phyloP scores from a whole-genome alignment of 805 yeast genomes.

The Blastobotrys muscicola region DNA sequence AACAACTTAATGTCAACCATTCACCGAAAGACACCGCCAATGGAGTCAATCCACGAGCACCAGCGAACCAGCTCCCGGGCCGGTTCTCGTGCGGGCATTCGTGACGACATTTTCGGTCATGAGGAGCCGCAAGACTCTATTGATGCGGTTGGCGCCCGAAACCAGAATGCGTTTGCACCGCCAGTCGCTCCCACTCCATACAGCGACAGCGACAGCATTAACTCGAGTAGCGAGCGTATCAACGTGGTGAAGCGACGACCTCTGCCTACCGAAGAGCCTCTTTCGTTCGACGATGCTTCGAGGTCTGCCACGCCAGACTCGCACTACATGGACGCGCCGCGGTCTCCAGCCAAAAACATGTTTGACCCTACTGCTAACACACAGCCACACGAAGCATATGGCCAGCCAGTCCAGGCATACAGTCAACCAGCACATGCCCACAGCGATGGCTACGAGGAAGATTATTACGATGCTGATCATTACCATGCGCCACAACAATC shows the following conservation, averaged over 20 bases:
- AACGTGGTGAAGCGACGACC: not conserved
- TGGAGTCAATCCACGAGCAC: constrained; percentile 12
- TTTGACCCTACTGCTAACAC: not conserved
- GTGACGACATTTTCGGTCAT: constrained; percentile 19
- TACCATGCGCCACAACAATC: not conserved
- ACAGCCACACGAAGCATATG: constrained; percentile 1
- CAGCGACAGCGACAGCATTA: not conserved
- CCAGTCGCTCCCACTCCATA: not conserved
- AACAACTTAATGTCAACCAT: constrained; percentile 20
- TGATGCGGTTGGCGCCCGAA: constrained; percentile 11
- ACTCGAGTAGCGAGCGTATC: too few species aligned
- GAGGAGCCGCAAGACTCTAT: constrained; percentile 15
- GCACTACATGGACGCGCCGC: not conserved
- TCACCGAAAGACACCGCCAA: constrained; percentile 18
- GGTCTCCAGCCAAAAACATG: not conserved
- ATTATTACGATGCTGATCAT: not conserved
- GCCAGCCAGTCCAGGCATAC: not conserved
- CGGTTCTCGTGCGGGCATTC: constrained; percentile 19
- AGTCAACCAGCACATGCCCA: not conserved
- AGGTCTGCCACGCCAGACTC: constrained; percentile 1
- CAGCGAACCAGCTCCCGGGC: constrained; percentile 2
- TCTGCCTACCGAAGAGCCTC: not conserved
- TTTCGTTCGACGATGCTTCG: constrained; percentile 8
- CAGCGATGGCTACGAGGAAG: not conserved
- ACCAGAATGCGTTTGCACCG: constrained; percentile 1